phyloP scores from a whole-genome alignment of 805 yeast species.

The Candida fluviatilis region DNA sequence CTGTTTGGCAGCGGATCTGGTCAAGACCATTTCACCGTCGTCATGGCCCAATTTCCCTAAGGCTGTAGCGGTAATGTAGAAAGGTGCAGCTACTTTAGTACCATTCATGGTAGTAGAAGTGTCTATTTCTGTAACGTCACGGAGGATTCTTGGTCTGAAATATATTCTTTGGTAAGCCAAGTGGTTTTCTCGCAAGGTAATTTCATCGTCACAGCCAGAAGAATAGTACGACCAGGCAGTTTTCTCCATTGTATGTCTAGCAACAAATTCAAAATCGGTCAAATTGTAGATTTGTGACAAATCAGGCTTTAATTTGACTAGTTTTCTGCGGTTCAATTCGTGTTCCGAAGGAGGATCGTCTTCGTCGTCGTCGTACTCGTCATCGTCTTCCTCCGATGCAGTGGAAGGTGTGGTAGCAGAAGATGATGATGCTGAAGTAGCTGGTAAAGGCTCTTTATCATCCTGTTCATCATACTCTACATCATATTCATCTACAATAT shows the following conservation, averaged over 20 bases:
- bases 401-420: conserved; percentile 1
- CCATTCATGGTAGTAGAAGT: conserved; percentile 73
- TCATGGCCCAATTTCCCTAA: conserved; percentile 88
- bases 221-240: conserved; percentile 91
- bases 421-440: conserved; percentile 1
- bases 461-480: conserved; percentile 43
- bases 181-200: conserved; percentile 86
- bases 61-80: conserved; percentile 90
- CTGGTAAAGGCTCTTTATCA: conserved; percentile 10
- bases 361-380: conserved; percentile 31
- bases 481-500: conserved; percentile 32
- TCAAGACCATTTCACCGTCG: conserved; percentile 85
- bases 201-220: conserved; percentile 90
- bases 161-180: conserved; percentile 82
- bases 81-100: conserved; percentile 64
- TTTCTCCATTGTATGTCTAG: conserved; percentile 69
- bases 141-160: conserved; percentile 79
- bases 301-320: conserved; percentile 54
- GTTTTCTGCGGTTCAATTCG: conserved; percentile 22
- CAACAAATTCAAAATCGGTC: conserved; percentile 84
- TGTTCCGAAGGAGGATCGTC: conserved; percentile 28
- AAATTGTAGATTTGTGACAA: conserved; percentile 67
- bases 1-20: conserved; percentile 75
- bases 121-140: conserved; percentile 76
- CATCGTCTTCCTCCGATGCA: conserved; percentile 19